phyloP scores from a whole-genome alignment of 116 monocot species.

The Cymodocea nodosa region DNA sequence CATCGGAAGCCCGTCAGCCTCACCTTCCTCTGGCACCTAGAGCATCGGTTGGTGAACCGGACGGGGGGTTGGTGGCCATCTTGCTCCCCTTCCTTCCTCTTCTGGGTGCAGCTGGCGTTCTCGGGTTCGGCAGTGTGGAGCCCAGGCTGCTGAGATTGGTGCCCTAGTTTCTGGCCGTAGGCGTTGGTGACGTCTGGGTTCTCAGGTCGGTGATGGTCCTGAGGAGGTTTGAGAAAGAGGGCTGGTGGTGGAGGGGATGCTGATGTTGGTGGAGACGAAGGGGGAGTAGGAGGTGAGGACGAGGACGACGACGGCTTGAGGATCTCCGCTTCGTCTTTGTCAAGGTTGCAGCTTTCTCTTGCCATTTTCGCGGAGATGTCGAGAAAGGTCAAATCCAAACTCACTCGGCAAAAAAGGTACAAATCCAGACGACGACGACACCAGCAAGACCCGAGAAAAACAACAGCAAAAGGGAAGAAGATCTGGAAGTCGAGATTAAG shows the following conservation, averaged over 20 bases:
- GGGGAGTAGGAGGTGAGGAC: constrained; percentile 6
- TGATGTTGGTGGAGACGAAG: neutral
- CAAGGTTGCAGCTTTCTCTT: constrained; percentile 17
- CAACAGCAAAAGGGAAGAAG: too few species aligned
- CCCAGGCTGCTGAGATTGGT: neutral
- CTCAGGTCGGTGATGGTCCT: neutral
- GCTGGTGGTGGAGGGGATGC: constrained; percentile 3
- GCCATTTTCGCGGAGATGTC: constrained; percentile 2
- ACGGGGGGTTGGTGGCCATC: neutral
- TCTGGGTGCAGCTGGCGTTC: neutral
- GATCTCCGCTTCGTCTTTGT: constrained; percentile 23
- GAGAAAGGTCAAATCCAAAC: neutral
- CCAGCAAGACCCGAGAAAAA: too few species aligned
- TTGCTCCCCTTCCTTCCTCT: neutral
- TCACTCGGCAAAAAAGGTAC: neutral
- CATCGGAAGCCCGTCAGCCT: constrained; percentile 76
- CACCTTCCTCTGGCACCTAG: constrained; percentile 46
- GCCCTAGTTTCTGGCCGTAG: neutral
- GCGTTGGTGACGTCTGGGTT: neutral
- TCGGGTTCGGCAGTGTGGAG: neutral
- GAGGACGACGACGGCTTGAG: constrained; percentile 11
- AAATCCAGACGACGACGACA: too few species aligned
- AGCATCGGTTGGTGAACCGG: constrained; percentile 30
- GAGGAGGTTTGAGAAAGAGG: constrained; percentile 8
- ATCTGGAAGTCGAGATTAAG: neutral